Conservation (phyloP, 2,329 filamentous ascomycete genomes). For the Geosmithia putterillii region DNA sequence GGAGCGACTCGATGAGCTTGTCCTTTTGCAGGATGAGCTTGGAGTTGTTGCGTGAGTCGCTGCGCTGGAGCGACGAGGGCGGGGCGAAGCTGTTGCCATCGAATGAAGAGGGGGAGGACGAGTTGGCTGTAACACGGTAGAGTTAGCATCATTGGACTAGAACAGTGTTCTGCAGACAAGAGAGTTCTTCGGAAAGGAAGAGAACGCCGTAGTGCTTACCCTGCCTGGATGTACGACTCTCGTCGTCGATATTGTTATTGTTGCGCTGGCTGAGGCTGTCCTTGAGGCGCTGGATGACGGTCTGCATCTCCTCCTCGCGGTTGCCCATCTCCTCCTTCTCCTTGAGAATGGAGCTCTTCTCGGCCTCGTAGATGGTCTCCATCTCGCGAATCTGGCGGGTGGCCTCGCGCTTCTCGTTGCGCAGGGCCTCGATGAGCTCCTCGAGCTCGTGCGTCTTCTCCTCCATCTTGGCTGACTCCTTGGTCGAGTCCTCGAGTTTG, state of each 20-base stretch:
- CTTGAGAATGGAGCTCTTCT: slow-evolving; percentile 74
- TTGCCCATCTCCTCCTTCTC: slow-evolving; percentile 83
- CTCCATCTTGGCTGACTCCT: slow-evolving; percentile 77
- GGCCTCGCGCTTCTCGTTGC: slow-evolving; percentile 75
- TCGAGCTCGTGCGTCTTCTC: slow-evolving; percentile 80
- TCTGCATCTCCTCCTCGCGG: slow-evolving; percentile 81
- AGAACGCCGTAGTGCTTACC: slow-evolving; percentile 26
- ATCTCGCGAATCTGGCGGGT: slow-evolving; percentile 79
- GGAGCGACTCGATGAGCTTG: slow-evolving; percentile 84
- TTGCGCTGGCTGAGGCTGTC: slow-evolving; percentile 74
- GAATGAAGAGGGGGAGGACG: slow-evolving; percentile 48
- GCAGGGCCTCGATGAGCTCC: slow-evolving; percentile 67
- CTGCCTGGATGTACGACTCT: slow-evolving; percentile 44
- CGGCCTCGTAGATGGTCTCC: slow-evolving; percentile 84
- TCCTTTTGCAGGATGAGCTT: slow-evolving; percentile 91
- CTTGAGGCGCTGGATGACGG: slow-evolving; percentile 82
- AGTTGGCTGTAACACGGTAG: slow-evolving; percentile 26
- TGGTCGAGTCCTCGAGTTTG: slow-evolving; percentile 71
- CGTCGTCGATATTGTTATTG: slow-evolving; percentile 35
- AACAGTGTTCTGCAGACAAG: background rate
- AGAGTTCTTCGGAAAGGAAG: slow-evolving; percentile 4
- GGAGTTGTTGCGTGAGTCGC: slow-evolving; percentile 80
- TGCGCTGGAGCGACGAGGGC: slow-evolving; percentile 70
- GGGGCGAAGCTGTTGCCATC: slow-evolving; percentile 77
- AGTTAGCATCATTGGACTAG: slow-evolving; percentile 8